A percentile compares a stretch with the other conserved stretches of the same genome.
Evolutionary conservation across 768 basidiomycete genomes (phyloP).

Genomic region (Mycena amicta): DNA sequence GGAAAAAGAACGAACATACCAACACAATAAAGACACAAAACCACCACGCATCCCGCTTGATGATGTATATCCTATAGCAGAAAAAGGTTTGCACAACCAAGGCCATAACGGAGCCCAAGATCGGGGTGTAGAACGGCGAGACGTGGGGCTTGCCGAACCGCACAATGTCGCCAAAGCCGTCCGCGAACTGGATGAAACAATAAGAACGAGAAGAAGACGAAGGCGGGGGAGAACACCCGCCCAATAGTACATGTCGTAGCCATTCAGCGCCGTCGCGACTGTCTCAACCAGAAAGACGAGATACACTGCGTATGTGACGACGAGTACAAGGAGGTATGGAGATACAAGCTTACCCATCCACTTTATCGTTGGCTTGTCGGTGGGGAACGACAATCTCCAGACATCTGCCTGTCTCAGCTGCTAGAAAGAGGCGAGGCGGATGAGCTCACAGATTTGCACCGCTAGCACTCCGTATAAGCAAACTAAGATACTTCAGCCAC

Average conservation of each 20-base stretch:
- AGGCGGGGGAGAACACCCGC: neutral
- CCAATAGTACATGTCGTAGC: constrained; percentile 7
- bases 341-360: neutral
- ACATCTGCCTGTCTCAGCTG: neutral
- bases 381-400: constrained; percentile 5
- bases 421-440: no score
- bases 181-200: neutral
- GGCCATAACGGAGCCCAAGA: constrained; percentile 11
- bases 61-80: constrained; percentile 6
- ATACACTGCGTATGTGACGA: neutral
- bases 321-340: neutral
- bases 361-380: neutral
- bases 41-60: constrained; percentile 4
- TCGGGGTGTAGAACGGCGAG: constrained; percentile 2
- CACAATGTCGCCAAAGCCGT: constrained; percentile 3
- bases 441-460: constrained; percentile 5
- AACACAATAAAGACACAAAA: neutral
- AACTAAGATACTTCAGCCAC: no score
- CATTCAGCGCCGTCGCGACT: constrained; percentile 2
- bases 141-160: neutral
- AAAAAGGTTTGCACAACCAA: constrained; percentile 13
- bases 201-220: neutral
- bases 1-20: neutral
- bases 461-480: constrained; percentile 5
- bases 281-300: constrained; percentile 7